Evolutionary conservation across 305 asterid species (phyloP).

Genomic region (Solanum aculeatissimum): DNA sequence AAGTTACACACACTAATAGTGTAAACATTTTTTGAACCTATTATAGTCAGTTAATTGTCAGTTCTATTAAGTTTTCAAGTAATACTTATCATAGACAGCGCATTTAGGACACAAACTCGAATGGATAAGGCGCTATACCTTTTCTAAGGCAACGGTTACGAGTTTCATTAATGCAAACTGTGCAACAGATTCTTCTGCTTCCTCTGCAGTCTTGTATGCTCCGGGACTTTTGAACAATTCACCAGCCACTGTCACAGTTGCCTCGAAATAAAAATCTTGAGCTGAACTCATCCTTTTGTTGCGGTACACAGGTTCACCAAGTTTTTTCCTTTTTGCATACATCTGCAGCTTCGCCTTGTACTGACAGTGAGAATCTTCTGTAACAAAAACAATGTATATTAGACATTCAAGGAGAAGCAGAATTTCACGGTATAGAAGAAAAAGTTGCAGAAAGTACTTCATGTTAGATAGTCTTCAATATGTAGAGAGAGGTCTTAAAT

Average conservation of each 20-base stretch:
- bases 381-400: neutral
- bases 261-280: conserved; percentile 4
- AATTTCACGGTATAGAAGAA: neutral
- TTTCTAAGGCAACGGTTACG: conserved; percentile 15
- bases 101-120: neutral
- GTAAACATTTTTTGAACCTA: neutral
- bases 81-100: neutral
- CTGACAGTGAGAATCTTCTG: neutral
- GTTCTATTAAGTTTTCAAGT: neutral
- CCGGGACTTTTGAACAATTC: conserved; percentile 15
- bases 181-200: conserved; percentile 39
- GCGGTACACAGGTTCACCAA: neutral
- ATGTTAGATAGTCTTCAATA: neutral
- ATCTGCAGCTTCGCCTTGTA: neutral
- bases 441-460: neutral
- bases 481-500: too few species aligned
- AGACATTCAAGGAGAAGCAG: too few species aligned
- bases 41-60: neutral
- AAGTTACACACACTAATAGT: neutral
- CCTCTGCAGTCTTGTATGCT: conserved; percentile 9
- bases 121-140: conserved; percentile 10
- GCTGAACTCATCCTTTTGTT: neutral
- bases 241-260: conserved; percentile 14
- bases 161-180: conserved; percentile 28
- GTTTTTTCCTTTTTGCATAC: neutral